A percentile compares a stretch with the other conserved stretches of the same genome.
phyloP scores from a whole-genome alignment of 2,329 filamentous ascomycete species.

The Fusarium mangiferae region DNA sequence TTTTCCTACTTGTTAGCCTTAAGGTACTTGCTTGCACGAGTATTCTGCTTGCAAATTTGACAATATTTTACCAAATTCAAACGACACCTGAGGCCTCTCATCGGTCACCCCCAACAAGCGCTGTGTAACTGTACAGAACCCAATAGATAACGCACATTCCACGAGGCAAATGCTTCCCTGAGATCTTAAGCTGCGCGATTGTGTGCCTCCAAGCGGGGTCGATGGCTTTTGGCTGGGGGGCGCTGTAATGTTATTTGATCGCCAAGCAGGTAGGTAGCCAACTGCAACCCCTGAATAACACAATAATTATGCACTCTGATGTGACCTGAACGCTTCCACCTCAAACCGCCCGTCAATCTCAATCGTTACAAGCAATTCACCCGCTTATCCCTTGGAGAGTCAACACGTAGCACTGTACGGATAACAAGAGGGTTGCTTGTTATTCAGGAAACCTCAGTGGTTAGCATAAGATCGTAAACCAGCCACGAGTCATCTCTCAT shows the following conservation, averaged over 20 bases:
- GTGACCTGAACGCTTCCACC: constrained; percentile 12
- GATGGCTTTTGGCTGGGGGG: constrained; percentile 13
- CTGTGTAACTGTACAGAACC: constrained; percentile 1
- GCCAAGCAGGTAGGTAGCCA: constrained; percentile 7
- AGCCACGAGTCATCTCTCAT: constrained; percentile 9
- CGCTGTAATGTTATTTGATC: constrained; percentile 18
- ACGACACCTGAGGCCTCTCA: not conserved
- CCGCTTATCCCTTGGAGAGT: constrained; percentile 10
- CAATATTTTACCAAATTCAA: not conserved
- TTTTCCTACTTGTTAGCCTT: no score
- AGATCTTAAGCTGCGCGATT: constrained; percentile 30
- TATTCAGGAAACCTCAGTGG: not conserved
- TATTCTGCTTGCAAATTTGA: not conserved
- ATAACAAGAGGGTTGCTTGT: not conserved
- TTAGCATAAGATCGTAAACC: not conserved
- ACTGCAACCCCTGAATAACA: constrained; percentile 26
- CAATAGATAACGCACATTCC: constrained; percentile 30
- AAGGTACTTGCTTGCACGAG: not conserved
- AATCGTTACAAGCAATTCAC: not conserved
- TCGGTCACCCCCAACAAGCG: not conserved
- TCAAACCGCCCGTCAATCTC: constrained; percentile 1
- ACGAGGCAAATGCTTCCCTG: constrained; percentile 28
- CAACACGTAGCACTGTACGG: constrained; percentile 5
- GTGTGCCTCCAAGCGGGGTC: constrained; percentile 32
- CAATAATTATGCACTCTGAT: constrained; percentile 12